Evolutionary conservation across 2,329 filamentous ascomycete genomes (phyloP).

Genomic region (Ophiostoma ulmi): DNA sequence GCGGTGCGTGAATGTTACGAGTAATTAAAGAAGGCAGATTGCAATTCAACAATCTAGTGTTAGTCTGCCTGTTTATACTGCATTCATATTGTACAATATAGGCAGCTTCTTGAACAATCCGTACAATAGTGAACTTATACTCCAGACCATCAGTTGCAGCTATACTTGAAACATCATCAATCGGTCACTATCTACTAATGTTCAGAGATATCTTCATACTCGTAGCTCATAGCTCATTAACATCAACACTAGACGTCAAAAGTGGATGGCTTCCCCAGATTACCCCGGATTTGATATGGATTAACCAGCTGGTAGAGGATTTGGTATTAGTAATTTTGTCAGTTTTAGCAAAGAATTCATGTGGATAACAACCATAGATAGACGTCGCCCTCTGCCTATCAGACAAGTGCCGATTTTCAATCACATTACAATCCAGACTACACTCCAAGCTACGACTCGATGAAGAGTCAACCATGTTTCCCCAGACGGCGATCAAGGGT

Average conservation of each 20-base stretch:
- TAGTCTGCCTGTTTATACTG: not conserved
- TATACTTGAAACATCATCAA: not conserved
- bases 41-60: not conserved
- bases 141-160: no score
- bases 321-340: conserved; percentile 1
- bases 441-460: not conserved
- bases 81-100: not conserved
- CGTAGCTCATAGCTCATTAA: no score
- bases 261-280: not conserved
- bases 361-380: not conserved
- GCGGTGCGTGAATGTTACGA: not conserved
- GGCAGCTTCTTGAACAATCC: not conserved
- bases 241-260: not conserved
- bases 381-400: conserved; percentile 17
- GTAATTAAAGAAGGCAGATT: not conserved
- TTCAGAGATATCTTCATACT: not conserved
- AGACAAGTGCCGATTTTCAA: conserved; percentile 23
- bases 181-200: not conserved
- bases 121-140: no score
- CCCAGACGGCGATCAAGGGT: not conserved
- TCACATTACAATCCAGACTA: not conserved
- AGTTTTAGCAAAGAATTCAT: not conserved
- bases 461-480: not conserved
- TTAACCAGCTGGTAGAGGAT: not conserved
- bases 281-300: not conserved